Evolutionary conservation across 176 grass and related monocot genomes (phyloP).

Genomic region (Dendrocalamus sinicus): DNA sequence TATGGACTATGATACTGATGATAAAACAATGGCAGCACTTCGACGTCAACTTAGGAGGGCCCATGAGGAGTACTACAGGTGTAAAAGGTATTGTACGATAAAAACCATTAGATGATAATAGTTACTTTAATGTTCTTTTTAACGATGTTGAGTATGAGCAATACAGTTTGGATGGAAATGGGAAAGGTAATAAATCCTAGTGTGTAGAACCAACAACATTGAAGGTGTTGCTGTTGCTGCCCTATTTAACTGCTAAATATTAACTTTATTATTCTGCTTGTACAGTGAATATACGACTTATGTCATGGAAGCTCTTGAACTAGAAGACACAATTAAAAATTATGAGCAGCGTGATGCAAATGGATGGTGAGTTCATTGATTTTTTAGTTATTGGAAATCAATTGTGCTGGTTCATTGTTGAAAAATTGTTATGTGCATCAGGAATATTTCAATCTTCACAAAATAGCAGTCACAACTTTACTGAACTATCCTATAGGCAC

Average conservation of each 20-base stretch:
- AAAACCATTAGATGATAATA: not conserved
- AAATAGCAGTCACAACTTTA: not conserved
- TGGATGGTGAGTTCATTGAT: slow-evolving; percentile 83
- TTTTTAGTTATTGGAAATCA: not conserved
- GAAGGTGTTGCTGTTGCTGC: not conserved
- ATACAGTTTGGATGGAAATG: slow-evolving; percentile 26
- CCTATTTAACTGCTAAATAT: slow-evolving; percentile 35
- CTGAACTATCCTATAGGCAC: not conserved
- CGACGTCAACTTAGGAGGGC: slow-evolving; percentile 91
- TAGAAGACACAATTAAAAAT: slow-evolving; percentile 99
- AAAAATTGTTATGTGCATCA: slow-evolving; percentile 5
- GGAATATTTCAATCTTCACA: slow-evolving; percentile 35
- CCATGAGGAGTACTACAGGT: slow-evolving; percentile 97
- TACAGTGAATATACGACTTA: slow-evolving; percentile 96
- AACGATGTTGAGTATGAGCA: slow-evolving; percentile 18
- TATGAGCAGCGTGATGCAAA: slow-evolving; percentile 82
- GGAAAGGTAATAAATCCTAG: slow-evolving; percentile 12
- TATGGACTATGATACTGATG: slow-evolving; percentile 99
- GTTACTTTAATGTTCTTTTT: slow-evolving; percentile 39
- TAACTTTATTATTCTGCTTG: slow-evolving; percentile 41
- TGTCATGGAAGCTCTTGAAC: slow-evolving; percentile 92
- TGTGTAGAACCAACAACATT: not conserved
- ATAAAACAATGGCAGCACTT: slow-evolving; percentile 97
- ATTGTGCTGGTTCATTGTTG: not conserved
- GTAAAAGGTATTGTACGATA: slow-evolving; percentile 72